These are phyloP conservation scores for Talaromyces rugulosus DNA, from an alignment of 2,329 filamentous ascomycete species.

Conservation along the genomic window DNA sequence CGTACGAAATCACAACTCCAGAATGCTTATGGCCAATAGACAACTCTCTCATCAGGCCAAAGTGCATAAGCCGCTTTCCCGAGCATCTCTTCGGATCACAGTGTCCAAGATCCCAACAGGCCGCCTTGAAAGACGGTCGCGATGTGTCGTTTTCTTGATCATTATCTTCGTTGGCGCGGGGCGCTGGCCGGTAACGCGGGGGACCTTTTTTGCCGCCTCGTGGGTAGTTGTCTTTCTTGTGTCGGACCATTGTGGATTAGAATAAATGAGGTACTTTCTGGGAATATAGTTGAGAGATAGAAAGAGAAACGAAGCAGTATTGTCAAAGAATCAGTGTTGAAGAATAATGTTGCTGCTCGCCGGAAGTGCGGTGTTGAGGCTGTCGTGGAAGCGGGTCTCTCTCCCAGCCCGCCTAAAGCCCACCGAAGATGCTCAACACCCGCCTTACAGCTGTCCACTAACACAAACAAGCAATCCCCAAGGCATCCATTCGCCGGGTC, in stretches of 20 bases:
- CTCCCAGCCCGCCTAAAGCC: not conserved
- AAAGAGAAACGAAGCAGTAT: not conserved
- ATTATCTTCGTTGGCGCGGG: slow-evolving; percentile 43
- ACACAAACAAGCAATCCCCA: not conserved
- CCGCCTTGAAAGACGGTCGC: slow-evolving; percentile 70
- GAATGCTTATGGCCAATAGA: slow-evolving; percentile 86
- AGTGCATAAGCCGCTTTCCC: slow-evolving; percentile 86
- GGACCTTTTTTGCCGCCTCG: slow-evolving; percentile 69
- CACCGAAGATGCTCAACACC: not conserved
- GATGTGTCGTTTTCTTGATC: slow-evolving; percentile 26
- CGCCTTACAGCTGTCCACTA: slow-evolving; percentile 1
- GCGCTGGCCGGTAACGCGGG: slow-evolving; percentile 50
- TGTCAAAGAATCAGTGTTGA: not conserved
- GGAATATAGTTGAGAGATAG: not conserved
- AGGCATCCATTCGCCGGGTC: not conserved
- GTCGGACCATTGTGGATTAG: slow-evolving; percentile 70
- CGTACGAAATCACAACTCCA: slow-evolving; percentile 80
- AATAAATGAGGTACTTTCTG: not conserved
- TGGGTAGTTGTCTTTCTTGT: slow-evolving; percentile 83
- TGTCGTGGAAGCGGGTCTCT: not conserved
- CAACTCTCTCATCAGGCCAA: slow-evolving; percentile 89
- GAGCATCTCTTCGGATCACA: slow-evolving; percentile 97
- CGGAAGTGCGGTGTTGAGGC: not conserved
- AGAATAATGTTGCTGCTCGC: not conserved
- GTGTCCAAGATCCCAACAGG: slow-evolving; percentile 96